These are phyloP conservation scores for Platanus orientalis DNA, from an alignment of 164 flowering plant genomes.

Conservation along the genomic window DNA sequence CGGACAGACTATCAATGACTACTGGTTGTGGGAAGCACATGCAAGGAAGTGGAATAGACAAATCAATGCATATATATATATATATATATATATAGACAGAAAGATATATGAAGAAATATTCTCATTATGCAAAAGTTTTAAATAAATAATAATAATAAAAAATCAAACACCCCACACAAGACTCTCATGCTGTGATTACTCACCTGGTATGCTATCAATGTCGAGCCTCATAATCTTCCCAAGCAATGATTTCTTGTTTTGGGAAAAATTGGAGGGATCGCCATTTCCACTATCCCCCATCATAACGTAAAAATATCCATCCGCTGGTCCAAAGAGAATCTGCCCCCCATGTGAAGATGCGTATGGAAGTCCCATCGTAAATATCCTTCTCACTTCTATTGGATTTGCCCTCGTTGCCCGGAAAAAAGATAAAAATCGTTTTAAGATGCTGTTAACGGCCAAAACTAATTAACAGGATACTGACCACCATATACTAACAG, in stretches of 20 bases:
- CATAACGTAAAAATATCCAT: constrained; percentile 81
- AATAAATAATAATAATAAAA: background rate
- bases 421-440: constrained; percentile 9
- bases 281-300: constrained; percentile 87
- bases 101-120: background rate
- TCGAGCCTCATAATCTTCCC: constrained; percentile 88
- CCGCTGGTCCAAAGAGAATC: constrained; percentile 80
- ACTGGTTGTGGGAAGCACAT: too few relatives aligned
- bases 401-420: constrained; percentile 67
- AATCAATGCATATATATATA: too few relatives aligned
- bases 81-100: too few relatives aligned
- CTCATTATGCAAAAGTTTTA: background rate
- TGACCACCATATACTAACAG: too few relatives aligned
- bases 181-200: constrained; percentile 24
- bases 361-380: constrained; percentile 87
- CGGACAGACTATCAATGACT: too few relatives aligned
- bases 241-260: constrained; percentile 83
- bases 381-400: constrained; percentile 79
- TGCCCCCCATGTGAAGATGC: constrained; percentile 75
- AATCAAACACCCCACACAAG: background rate
- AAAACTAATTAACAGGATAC: too few relatives aligned
- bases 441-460: constrained; percentile 8
- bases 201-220: constrained; percentile 69
- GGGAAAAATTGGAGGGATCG: constrained; percentile 74
- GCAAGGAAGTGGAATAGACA: too few relatives aligned